phyloP scores from a whole-genome alignment of 2,329 filamentous ascomycete genomes.

The Neoascochyta sp. region DNA sequence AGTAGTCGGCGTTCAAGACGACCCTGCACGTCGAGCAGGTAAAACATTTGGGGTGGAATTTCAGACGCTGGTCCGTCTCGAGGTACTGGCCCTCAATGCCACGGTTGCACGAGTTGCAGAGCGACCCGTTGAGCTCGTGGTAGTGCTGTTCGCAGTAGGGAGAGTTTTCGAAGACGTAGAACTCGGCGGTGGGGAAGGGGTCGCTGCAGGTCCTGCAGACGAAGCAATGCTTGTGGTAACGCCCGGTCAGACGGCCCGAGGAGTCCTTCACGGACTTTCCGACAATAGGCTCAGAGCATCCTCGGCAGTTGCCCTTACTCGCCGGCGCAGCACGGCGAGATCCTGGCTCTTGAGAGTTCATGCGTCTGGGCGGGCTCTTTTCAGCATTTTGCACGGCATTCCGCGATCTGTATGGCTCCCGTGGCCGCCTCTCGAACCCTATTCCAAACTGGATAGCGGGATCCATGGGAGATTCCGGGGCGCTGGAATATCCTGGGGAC shows the following conservation, averaged over 20 bases:
- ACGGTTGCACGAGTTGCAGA: constrained; percentile 73
- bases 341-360: constrained; percentile 14
- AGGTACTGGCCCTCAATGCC: constrained; percentile 95
- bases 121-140: constrained; percentile 81
- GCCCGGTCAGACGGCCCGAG: constrained; percentile 84
- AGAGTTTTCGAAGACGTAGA: constrained; percentile 83
- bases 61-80: constrained; percentile 71
- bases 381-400: constrained; percentile 14
- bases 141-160: constrained; percentile 93
- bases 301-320: constrained; percentile 74
- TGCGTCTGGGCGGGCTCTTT: constrained; percentile 12
- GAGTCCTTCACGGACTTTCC: constrained; percentile 93
- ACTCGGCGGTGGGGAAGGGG: constrained; percentile 81
- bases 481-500: constrained; percentile 19
- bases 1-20: constrained; percentile 79
- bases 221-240: constrained; percentile 94
- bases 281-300: constrained; percentile 71
- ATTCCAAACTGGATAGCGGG: constrained; percentile 39
- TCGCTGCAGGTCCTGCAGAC: constrained; percentile 79
- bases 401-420: constrained; percentile 8
- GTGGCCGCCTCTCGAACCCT: constrained; percentile 16
- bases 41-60: constrained; percentile 86
- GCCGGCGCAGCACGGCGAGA: constrained; percentile 33
- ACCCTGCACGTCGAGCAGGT: constrained; percentile 74
- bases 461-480: constrained; percentile 40